Evolutionary conservation across 2,329 filamentous ascomycete genomes (phyloP), one percentile per base, ranked within the genome.

Genomic region (Didymella glomerata): DNA sequence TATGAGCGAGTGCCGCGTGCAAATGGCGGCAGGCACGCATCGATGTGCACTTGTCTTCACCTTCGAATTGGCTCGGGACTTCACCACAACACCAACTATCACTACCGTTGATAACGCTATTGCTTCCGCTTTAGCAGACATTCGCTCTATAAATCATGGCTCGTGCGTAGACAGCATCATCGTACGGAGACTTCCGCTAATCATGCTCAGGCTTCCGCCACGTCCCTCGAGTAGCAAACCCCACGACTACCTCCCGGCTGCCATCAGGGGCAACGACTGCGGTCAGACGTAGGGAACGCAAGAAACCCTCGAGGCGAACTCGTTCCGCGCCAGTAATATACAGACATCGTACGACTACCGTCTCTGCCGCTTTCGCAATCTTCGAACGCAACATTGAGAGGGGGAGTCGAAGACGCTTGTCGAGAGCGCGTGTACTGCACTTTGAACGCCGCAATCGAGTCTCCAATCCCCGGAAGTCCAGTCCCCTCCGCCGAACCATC

Each of bases 111-210:
- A 38, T 11, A 44, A 22, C 30, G 18, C 28, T 18, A 44, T 28
- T 32, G 18, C 14, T 51, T 40, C 13, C 9, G 20, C 20, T 24
- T 2, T 36, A 22, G 45, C 24, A 18, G 22, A 18, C 56, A 54
- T 18, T 54, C 50, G n/a, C 36, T 52, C 13, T 14, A 32, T 27
- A 51, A 22, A 41, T 2, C 10, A 50, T 50, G 54, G 25, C 22
- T 28, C 11, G 54, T 57, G 46, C 10, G 47, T 57, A 16, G 14
- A 14, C 20, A 7, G 24, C 14, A 18, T 2, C 10, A 24, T 0
- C n/a, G 4, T n/a, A 4, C 3, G 9, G 14, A 14, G 5, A 9
- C 3, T 22, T 2, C 18, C 13, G 25, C 41, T 57, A 14, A 57
- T 28, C 1, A 34, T 8, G 5, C 13, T 22, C 28, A 13, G 22